These are phyloP conservation scores for Diaporthe helianthi DNA, from an alignment of 2,329 filamentous ascomycete species.

Conservation along the genomic window DNA sequence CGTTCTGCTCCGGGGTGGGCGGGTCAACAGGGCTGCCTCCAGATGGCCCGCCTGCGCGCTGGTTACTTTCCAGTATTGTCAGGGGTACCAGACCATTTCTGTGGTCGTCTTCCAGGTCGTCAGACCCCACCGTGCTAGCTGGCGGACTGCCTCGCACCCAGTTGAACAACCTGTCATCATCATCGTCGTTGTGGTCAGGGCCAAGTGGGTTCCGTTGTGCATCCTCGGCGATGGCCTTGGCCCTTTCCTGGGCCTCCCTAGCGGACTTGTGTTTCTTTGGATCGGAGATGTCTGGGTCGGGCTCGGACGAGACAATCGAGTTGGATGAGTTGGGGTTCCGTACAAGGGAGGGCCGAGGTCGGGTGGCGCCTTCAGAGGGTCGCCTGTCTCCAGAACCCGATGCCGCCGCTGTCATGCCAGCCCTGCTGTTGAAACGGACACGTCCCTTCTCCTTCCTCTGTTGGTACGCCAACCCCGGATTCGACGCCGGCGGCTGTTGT, in stretches of 20 bases:
- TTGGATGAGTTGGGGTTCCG: constrained; percentile 38
- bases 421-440: constrained; percentile 57
- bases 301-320: constrained; percentile 17
- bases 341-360: constrained; percentile 51
- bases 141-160: constrained; percentile 16
- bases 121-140: constrained; percentile 1
- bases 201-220: neutral
- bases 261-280: constrained; percentile 9
- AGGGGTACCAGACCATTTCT: neutral
- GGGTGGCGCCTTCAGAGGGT: neutral
- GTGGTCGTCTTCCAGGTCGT: neutral
- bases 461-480: neutral
- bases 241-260: constrained; percentile 2
- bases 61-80: constrained; percentile 2
- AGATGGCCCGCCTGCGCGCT: neutral
- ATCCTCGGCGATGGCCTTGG: constrained; percentile 15
- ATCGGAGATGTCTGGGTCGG: constrained; percentile 1
- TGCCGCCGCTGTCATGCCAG: constrained; percentile 42
- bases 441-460: constrained; percentile 53
- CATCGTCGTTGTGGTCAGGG: neutral
- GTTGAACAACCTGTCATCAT: constrained; percentile 3
- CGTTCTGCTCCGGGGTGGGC: neutral
- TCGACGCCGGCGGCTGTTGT: neutral
- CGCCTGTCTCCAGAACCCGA: constrained; percentile 1
- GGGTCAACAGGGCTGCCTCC: neutral